phyloP scores from a whole-genome alignment of 495 filamentous ascomycete genomes.

The Echria macrotheca region DNA sequence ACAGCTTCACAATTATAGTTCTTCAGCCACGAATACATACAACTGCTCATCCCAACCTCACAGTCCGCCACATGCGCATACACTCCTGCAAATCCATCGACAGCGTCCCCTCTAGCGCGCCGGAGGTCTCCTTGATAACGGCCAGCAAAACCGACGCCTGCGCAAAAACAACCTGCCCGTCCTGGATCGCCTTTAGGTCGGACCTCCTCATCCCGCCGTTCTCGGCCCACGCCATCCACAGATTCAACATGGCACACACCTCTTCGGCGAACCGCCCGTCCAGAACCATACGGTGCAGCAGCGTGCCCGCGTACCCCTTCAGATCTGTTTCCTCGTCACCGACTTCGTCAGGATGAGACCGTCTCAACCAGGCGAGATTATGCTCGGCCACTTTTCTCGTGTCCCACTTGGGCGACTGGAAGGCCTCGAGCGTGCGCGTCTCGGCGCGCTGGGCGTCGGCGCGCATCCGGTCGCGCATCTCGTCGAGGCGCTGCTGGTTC shows the following conservation, averaged over 20 bases:
- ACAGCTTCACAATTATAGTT: no score
- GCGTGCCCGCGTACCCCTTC: constrained; percentile 42
- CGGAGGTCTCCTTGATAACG: constrained; percentile 43
- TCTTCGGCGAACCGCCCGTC: constrained; percentile 40
- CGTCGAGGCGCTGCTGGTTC: constrained; percentile 33
- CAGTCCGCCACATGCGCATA: constrained; percentile 52
- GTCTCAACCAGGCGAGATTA: constrained; percentile 42
- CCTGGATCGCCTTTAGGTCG: constrained; percentile 42
- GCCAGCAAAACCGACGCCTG: constrained; percentile 49
- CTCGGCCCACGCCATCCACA: constrained; percentile 54
- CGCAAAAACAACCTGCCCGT: constrained; percentile 43
- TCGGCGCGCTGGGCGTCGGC: constrained; percentile 38
- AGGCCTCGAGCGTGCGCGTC: constrained; percentile 44
- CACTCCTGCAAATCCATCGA: constrained; percentile 59
- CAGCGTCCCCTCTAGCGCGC: constrained; percentile 45
- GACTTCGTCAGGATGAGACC: constrained; percentile 23
- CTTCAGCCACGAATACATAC: no score
- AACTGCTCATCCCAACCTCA: constrained; percentile 47
- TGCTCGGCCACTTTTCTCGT: constrained; percentile 46
- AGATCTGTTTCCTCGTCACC: constrained; percentile 16
- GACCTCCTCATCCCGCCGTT: constrained; percentile 52
- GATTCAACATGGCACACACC: constrained; percentile 47
- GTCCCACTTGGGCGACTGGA: constrained; percentile 53
- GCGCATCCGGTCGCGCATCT: constrained; percentile 34
- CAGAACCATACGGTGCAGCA: constrained; percentile 52